Evolutionary conservation across 768 basidiomycete genomes (phyloP), one percentile per base, ranked within the genome.

Genomic region (Symmetrospora coprosmae): DNA sequence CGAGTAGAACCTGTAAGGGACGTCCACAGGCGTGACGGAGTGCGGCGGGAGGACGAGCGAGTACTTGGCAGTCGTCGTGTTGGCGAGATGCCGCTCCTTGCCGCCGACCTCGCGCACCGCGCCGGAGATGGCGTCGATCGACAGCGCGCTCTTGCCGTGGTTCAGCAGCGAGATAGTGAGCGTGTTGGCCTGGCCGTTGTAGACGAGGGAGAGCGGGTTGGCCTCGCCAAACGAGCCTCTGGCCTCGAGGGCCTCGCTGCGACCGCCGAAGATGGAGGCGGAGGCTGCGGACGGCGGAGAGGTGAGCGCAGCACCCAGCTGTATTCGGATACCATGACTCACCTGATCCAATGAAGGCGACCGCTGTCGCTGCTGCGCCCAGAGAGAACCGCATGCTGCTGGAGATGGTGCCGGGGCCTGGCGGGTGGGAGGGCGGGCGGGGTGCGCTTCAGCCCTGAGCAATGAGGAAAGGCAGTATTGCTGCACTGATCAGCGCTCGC

Each of bases 41-140:
- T 28, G 41, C 21, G 38, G 27, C 19, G 55, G 55, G 13, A 58
- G 16, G 41, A 58, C 55, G 17, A 58, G 55, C 4, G 55, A 58
- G 43, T 58, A 58, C 43, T 58, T 58, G 27, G 55, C 55, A 4
- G 55, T 38, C 30, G 55, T 58, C 9, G 55, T 45, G 40, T 58
- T 58, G 8, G 55, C 55, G 27, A 58, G 43, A 58, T 58, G 55
- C 16, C 55, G 55, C 30, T 58, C 55, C 34, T 58, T 58, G 4
- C 55, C 55, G 30, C 55, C 55, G 27, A 43, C 43, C 37, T 58
- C 55, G 27, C 55, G 40, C 28, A 58, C 33, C 4, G 55, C 55
- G n/a, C 55, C 55, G 16, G 23, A 25, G 55, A 58, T 58, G 34
- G 41, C 17, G 27, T 58, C 55, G 27, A 58, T 58, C 5, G 40